Base-by-base conservation (phyloP, 2,329 filamentous ascomycete species). In the Exserohilum turcica region DNA sequence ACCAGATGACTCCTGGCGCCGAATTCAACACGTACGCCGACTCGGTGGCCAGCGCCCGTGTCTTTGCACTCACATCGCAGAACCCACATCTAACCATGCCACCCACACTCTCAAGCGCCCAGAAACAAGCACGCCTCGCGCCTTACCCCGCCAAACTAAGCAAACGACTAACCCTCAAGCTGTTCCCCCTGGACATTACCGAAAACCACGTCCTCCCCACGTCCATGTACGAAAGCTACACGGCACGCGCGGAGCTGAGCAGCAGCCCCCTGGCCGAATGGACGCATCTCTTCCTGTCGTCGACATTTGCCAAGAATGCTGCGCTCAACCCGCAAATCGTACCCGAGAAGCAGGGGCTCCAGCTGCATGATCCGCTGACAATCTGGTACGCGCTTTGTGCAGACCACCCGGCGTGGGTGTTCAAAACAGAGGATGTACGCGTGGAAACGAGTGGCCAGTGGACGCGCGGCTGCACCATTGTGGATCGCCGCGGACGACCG, bases 21-120 rank as follows among this genome's bases (percentile, higher is more conserved):
- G 94, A 99, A 74, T 99, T 99, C 83, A 99, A 99, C 79, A 89
- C 89, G 52, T 96, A 91, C 69, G 92, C 94, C 52, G 95, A 99
- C 59, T 74, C 75, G 42, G 66, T 80, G 46, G 79, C 79, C 27
- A 75, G 78, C 6, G 79, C 79, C 1, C 72, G 79, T 37, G 66
- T 82, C 29, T 80, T 79, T 50, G 78, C 79, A 1, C 70, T 82
- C 10, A 79, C 79, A n/a, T 78, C 75, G 9, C 76, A 72, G 2
- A 85, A 78, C 29, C 94, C 94, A 0, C 76, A 81, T 10, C 89
- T 87, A 2, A 97, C 92, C 3, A 90, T 97, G 82, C 92, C 94
- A 1, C 85, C 87, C 0, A 52, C 63, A 0, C 77, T 86, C 10
- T 81, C 84, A n/a, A 66, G 70, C 57, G 75, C 37, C 45, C 33